These are phyloP conservation scores for Comarum palustre DNA, from an alignment of 306 rosid species.

Conservation along the genomic window DNA sequence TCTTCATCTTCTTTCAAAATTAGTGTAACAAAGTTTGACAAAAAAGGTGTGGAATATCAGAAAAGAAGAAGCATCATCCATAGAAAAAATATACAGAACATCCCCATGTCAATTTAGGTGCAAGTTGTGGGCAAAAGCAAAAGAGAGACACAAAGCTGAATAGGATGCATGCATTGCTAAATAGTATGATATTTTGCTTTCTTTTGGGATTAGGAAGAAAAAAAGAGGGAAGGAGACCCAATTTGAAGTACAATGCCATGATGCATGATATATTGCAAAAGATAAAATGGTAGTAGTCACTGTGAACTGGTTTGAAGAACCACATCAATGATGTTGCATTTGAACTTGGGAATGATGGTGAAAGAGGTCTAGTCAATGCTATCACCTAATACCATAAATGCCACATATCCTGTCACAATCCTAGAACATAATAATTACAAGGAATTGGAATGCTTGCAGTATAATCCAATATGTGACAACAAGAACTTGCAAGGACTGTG, in stretches of 20 bases:
- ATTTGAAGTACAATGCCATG: conserved; percentile 20
- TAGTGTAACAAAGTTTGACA: neutral
- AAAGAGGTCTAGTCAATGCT: conserved; percentile 24
- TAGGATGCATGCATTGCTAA: conserved; percentile 6
- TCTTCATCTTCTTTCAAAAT: conserved; percentile 3
- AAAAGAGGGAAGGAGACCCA: neutral
- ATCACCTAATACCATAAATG: conserved; percentile 29
- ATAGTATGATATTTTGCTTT: conserved; percentile 17
- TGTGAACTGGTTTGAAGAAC: conserved; percentile 13
- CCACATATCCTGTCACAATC: conserved; percentile 14
- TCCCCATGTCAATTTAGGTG: conserved; percentile 24
- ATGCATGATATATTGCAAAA: neutral
- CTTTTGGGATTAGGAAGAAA: neutral
- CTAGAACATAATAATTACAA: neutral
- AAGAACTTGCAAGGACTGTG: conserved; percentile 7
- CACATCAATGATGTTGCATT: conserved; percentile 7
- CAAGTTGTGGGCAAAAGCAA: conserved; percentile 32
- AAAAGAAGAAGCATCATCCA: neutral
- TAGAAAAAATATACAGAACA: neutral
- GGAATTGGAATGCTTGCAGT: conserved; percentile 13
- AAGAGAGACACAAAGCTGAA: conserved; percentile 21
- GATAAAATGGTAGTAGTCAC: neutral
- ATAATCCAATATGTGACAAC: conserved; percentile 4
- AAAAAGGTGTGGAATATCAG: neutral
- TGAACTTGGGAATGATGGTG: conserved; percentile 24